Base-by-base conservation (phyloP, 2,329 filamentous ascomycete genomes). In the Hypoxylon sp. region DNA sequence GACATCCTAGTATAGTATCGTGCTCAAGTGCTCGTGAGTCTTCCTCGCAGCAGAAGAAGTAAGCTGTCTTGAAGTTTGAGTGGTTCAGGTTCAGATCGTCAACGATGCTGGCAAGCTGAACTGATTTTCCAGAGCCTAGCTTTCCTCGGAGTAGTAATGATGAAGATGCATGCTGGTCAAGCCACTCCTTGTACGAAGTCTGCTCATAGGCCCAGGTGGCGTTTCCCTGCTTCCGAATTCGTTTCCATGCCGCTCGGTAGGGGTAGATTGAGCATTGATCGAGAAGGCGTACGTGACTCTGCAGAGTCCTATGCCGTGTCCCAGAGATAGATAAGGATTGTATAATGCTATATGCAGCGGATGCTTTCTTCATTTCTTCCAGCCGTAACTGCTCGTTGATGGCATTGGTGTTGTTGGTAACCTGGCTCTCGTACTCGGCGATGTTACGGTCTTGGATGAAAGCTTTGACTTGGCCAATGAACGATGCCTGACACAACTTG, bases 51-150 rank as follows among this genome's bases (percentile, higher is more conserved):
- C 24, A 76, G 72, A 67, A 87, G 83, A 48, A 55, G 20, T 61
- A 58, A 4, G 55, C 43, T 6, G 43, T 23, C 9, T 8, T 24
- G 20, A 26, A 33, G 10, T 26, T 66, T 65, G 3, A 69, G 72
- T 13, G 69, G 71, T 62, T 8, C 0, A 75, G 59, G 33, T 71
- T 68, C 1, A 78, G 40, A 37, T 78, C 72, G 43, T 76, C 72
- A 0, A 80, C 69, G 0, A 81, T 71, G 47, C 79, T 81, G 1
- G 78, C 77, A 3, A 80, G 42, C 6, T 76, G 46, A 1, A 81
- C 77, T 0, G 79, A 79, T 53, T 81, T 81, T 0, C 78, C 78
- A 0, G 73, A 75, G 1, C 78, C 78, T 0, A 81, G 65, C 40
- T 76, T 79, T 3, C 77, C 78, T 8, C 48, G 70, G 24, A 66